Base-by-base conservation (phyloP, 768 basidiomycete genomes). In the Kwoniella dejecticola region DNA sequence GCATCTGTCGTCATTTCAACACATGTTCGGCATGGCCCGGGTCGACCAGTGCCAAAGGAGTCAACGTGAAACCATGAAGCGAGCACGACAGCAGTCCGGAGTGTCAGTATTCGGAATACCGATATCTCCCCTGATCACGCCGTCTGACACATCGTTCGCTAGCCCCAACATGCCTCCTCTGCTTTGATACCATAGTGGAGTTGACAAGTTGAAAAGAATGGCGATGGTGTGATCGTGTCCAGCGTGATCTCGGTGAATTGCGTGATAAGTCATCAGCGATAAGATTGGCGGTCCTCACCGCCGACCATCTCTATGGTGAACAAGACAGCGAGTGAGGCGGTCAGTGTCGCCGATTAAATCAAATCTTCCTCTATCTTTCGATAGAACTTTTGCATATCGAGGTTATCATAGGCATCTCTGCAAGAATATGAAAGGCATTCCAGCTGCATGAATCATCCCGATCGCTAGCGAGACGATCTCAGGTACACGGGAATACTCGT, bases 261-360 rank as follows among this genome's bases (percentile, higher is more conserved):
- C 48, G 48, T 50, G 48, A 50, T 50, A n/a, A 10, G 8, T 7
- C 30, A 50, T 50, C 48, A 50, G 46, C 46, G 46, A 47, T 47
- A 47, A 47, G 46, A 47, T 7, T 47, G 46, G 46, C 46, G 46
- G 46, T 24, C 5, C 24, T 47, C 46, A 24, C 46, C 30, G 48
- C 27, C 6, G 3, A 15, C 29, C 21, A 2, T 1, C 45, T 17
- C n/a, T 36, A 36, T 36, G 33, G 33, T 36, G 33, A 36, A 36
- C 7, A 33, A 31, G 0, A 24, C 8, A 7, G 13, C 33, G 13
- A 13, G 33, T 31, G 30, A 50, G 30, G 30, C 48, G 24, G 17
- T 33, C 19, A 1, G 5, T 36, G 15, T 36, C 33, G 33, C 33
- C 33, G 33, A 36, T 36, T 36, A 36, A 36, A 7, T 36, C 33